Evolutionary conservation across 768 basidiomycete species (phyloP).

Genomic region (Trametes punicea): DNA sequence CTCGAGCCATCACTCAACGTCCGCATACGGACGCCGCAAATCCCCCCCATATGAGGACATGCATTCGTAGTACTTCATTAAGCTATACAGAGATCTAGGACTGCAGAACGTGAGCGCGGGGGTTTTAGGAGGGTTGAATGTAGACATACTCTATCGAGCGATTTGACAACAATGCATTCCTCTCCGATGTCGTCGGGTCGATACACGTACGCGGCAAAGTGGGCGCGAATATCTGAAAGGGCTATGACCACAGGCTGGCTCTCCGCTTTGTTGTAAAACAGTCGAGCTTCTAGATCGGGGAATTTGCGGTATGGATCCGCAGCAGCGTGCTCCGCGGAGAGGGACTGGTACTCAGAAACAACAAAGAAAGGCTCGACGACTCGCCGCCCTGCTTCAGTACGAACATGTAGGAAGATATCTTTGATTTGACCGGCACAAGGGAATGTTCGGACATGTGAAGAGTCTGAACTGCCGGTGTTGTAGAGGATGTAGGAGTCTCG

Average conservation of each 20-base stretch:
- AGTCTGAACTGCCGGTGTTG: too few relatives aligned
- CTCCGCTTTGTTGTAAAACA: not conserved
- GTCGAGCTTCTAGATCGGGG: not conserved
- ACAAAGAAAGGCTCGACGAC: not conserved
- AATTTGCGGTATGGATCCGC: not conserved
- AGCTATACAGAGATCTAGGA: too few relatives aligned
- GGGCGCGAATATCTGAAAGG: not conserved
- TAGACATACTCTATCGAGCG: not conserved
- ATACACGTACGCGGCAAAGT: not conserved
- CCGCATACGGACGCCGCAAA: too few relatives aligned
- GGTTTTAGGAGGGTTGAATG: too few relatives aligned
- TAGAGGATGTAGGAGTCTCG: not conserved
- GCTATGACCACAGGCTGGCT: not conserved
- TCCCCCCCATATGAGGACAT: too few relatives aligned
- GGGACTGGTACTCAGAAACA: not conserved
- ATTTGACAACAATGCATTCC: not conserved
- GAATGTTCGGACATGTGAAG: not conserved
- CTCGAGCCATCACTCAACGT: too few relatives aligned
- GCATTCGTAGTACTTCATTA: too few relatives aligned
- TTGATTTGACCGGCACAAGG: not conserved
- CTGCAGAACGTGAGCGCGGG: too few relatives aligned
- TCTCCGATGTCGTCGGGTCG: not conserved
- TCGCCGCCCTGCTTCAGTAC: not conserved
- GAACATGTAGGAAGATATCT: not conserved
- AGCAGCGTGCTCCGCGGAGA: not conserved